Percentiles rank a stretch among this genome's conserved stretches.
Conservation (phyloP, 2,329 filamentous ascomycete genomes). For the Aspergillus hiratsukae region DNA sequence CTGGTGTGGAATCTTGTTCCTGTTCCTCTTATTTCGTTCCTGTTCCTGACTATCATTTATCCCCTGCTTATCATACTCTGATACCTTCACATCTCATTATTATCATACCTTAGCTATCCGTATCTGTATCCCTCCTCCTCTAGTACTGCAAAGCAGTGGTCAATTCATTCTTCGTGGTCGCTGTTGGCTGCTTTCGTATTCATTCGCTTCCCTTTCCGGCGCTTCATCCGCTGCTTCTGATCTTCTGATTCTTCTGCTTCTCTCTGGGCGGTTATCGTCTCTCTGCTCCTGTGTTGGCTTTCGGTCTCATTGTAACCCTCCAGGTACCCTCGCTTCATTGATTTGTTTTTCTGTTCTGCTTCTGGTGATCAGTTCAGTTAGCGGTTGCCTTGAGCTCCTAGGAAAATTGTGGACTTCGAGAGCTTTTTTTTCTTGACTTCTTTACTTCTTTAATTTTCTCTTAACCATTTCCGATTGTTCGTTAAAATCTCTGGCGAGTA, state of each 20-base stretch:
- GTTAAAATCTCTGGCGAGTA: background rate
- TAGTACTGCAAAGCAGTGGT: background rate
- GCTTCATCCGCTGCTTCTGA: background rate
- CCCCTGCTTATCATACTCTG: background rate
- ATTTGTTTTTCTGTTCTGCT: too few relatives aligned
- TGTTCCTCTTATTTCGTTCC: too few relatives aligned
- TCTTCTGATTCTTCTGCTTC: background rate
- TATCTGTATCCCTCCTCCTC: background rate
- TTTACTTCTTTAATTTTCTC: background rate
- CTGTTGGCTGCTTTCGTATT: background rate
- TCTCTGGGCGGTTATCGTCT: background rate
- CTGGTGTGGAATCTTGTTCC: background rate
- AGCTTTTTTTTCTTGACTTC: background rate
- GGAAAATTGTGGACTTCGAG: background rate
- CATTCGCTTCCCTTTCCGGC: background rate
- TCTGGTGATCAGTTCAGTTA: too few relatives aligned
- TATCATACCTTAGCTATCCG: too few relatives aligned
- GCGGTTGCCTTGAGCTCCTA: background rate
- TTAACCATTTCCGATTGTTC: slow-evolving; percentile 1
- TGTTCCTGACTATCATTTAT: background rate
- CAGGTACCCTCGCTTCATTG: background rate
- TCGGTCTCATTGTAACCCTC: background rate
- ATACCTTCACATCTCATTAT: background rate
- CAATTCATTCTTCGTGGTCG: background rate
- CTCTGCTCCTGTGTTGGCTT: background rate